Base-by-base conservation (phyloP, 164 flowering plant genomes). In the Platanus orientalis region DNA sequence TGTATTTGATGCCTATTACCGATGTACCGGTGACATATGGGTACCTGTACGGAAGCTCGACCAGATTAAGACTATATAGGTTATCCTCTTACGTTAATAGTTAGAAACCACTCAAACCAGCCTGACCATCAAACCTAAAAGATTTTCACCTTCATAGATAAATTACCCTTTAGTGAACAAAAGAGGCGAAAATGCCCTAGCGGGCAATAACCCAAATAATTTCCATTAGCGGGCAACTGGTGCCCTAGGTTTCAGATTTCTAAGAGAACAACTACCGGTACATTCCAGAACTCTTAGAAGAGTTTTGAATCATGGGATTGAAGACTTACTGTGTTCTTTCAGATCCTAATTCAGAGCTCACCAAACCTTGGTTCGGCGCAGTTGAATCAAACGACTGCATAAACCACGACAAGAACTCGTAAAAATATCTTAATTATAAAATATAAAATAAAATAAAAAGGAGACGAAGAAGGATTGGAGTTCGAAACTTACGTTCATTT, bases 21-120 rank as follows among this genome's bases (percentile, higher is more conserved):
- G 98, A 93, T 3, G 98, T 84, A 0, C 98, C 97, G 49, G 98
- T 93, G 19, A 90, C 97, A 72, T 85, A 88, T 0, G 98, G 98
- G 47, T 76, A 69, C 84, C 98, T 93, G 56, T 14, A 69, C 20
- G 51, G 36, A 68, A 64, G 1, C 45, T 20, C 63, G 67, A 16
- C 53, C n/a, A 7, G 3, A 27, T 42, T 16, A 62, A 24, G 27
- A 20, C 5, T 29, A 17, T 19, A 27, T 0, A 44, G 20, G 28
- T 28, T 14, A 36, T 36, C 9, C 42, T 1, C 7, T 36, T 10
- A 36, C n/a, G n/a, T 36, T 24, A 14, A 7, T 2, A 56, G 32
- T 14, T 36, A 7, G n/a, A 36, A 36, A 36, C 10, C 9, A 36
- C 1, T 36, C 10, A 36, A 36, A 36, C 42, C 42, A 36, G n/a